These are phyloP conservation scores for Alternaria triticina DNA, from an alignment of 2,329 filamentous ascomycete species.

Conservation along the genomic window DNA sequence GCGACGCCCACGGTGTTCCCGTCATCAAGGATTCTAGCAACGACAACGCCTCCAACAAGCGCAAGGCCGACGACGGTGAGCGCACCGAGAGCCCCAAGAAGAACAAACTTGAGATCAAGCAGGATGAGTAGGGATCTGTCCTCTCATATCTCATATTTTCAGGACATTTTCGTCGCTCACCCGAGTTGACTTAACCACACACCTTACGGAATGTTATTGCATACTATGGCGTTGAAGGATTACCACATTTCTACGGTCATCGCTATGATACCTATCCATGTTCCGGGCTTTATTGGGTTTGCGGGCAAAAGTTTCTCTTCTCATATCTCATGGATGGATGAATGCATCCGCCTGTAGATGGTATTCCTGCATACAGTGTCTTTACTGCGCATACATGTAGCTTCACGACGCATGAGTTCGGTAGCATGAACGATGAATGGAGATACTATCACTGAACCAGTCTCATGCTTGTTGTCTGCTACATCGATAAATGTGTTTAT, in stretches of 20 bases:
- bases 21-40: conserved; percentile 31
- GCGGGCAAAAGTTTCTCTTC: conserved; percentile 14
- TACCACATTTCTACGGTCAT: conserved; percentile 11
- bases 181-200: background rate
- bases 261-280: conserved; percentile 12
- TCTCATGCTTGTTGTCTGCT: background rate
- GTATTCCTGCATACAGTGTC: background rate
- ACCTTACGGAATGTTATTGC: conserved; percentile 6
- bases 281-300: conserved; percentile 2
- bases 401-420: background rate
- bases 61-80: conserved; percentile 38
- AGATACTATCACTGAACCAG: background rate
- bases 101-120: conserved; percentile 45
- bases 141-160: background rate
- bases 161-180: background rate
- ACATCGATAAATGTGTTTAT: too few relatives aligned
- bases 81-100: conserved; percentile 35
- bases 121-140: conserved; percentile 31
- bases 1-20: conserved; percentile 36
- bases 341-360: background rate
- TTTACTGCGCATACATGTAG: background rate
- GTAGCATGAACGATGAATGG: background rate
- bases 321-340: background rate
- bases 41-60: conserved; percentile 37
- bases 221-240: conserved; percentile 17